Base-by-base conservation (phyloP, 2,329 filamentous ascomycete species). In the Whalleya microplaca region DNA sequence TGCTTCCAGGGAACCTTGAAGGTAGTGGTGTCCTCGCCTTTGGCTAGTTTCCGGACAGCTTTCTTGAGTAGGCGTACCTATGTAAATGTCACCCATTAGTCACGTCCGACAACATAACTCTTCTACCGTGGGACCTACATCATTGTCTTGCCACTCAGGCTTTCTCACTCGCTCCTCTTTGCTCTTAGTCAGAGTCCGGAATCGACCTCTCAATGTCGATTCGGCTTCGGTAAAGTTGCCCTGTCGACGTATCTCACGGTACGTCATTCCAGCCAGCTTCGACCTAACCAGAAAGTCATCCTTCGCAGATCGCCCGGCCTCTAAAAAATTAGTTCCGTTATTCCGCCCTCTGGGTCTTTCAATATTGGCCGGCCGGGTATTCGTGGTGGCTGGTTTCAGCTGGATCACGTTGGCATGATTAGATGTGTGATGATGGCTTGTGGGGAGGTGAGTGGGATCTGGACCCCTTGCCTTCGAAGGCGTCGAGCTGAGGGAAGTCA, bases 181-280 rank as follows among this genome's bases (percentile, higher is more conserved):
- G 12, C 74, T 72, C 74, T 90, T 91, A 7, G 84, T 90, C 64
- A 91, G 71, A 2, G 81, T 84, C 3, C 89, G 78, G 63, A 83
- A 85, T 0, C 88, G 81, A 0, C 90, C 90, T 14, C 90, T 81
- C 40, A 93, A 77, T 0, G 90, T 92, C 10, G 88, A 89, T 72
- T 91, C 88, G 1, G 87, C 85, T 64, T 90, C 86, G 0, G 69
- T 72, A 61, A 87, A 87, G 1, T 77, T 73, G 14, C 86, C 83
- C 18, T 73, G 66, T 6, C 68, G 64, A 40, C 81, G 81, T 65
- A 91, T 91, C 56, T 88, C 79, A 51, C 80, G 82, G 72, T 91
- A 92, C 0, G 86, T 84, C 74, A 84, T 75, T 2, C 87, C 87
- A 1, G 75, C 70, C 7, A 71, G 66, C 69, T 84, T 86, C 21